Evolutionary conservation across 2,329 filamentous ascomycete species (phyloP).

Genomic region (Zymoseptoria brevis): DNA sequence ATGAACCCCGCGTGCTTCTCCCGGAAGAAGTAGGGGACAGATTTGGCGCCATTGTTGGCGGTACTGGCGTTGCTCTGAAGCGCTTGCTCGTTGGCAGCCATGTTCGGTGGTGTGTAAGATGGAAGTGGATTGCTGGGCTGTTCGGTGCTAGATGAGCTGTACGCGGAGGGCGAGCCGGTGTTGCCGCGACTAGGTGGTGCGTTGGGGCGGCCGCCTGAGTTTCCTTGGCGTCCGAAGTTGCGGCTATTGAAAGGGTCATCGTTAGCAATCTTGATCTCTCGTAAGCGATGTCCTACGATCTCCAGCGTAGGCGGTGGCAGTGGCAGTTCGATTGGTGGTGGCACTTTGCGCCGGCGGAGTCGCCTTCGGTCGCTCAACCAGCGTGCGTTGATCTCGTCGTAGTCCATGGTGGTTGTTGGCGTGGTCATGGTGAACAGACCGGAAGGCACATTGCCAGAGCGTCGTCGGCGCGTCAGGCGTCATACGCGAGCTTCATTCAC

Average conservation of each 20-base stretch:
- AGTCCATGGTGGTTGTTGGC: neutral
- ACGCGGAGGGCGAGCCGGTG: conserved; percentile 26
- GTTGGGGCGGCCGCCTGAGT: conserved; percentile 15
- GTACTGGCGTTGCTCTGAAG: conserved; percentile 28
- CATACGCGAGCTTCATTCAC: neutral
- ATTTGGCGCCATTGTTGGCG: conserved; percentile 40
- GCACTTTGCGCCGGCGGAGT: neutral
- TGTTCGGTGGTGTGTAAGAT: conserved; percentile 47
- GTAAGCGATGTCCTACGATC: neutral
- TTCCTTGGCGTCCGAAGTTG: conserved; percentile 26
- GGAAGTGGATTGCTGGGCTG: conserved; percentile 22
- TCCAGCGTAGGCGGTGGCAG: neutral
- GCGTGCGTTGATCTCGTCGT: neutral
- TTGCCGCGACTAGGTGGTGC: conserved; percentile 26
- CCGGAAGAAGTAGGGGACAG: conserved; percentile 67
- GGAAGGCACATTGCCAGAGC: neutral
- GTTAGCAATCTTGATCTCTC: conserved; percentile 4
- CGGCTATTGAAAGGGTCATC: conserved; percentile 18
- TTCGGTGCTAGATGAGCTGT: conserved; percentile 24
- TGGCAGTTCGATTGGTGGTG: conserved; percentile 1
- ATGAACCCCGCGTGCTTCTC: conserved; percentile 73
- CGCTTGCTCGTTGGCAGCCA: conserved; percentile 58
- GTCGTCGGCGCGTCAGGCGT: neutral
- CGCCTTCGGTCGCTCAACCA: neutral
- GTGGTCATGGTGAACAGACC: neutral